A percentile compares a stretch with the other conserved stretches of the same genome.
phyloP scores from a whole-genome alignment of 2,329 filamentous ascomycete genomes.

The Trichoderma harzianum region DNA sequence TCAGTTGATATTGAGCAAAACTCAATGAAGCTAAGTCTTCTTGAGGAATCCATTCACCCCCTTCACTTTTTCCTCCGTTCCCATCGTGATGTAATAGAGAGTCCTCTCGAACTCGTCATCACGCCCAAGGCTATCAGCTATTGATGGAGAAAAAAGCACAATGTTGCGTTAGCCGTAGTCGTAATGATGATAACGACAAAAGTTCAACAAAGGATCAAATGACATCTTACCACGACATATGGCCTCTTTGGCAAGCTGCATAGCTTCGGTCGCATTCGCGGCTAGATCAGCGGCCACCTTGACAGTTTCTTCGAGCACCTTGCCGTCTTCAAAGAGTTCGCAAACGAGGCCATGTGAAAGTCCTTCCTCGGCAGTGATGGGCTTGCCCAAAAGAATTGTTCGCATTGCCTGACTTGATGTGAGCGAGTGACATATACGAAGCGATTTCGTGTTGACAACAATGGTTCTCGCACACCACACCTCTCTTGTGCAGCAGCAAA shows the following conservation, averaged over 20 bases:
- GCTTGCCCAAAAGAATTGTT: constrained; percentile 28
- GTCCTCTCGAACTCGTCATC: constrained; percentile 35
- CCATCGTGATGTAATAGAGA: constrained; percentile 37
- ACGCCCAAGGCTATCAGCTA: constrained; percentile 27
- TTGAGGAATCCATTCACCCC: constrained; percentile 31
- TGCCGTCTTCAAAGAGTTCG: constrained; percentile 27
- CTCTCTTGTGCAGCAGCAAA: background rate
- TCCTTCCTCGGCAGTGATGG: constrained; percentile 28
- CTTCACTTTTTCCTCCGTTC: constrained; percentile 29
- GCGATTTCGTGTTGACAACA: background rate
- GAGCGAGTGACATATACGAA: background rate
- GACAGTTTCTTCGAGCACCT: constrained; percentile 27
- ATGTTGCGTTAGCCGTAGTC: background rate
- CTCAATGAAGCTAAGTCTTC: constrained; percentile 14
- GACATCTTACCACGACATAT: constrained; percentile 29
- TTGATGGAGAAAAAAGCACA: background rate
- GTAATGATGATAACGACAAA: background rate
- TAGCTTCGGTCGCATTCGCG: constrained; percentile 25
- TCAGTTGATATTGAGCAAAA: background rate
- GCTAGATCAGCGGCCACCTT: constrained; percentile 25
- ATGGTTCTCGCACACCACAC: background rate
- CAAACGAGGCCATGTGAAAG: constrained; percentile 27
- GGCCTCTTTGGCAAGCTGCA: constrained; percentile 30
- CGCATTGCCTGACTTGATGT: constrained; percentile 30
- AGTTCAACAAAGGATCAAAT: background rate